Percentiles rank a stretch among this genome's conserved stretches.
Evolutionary conservation across 192 early-diverging fungal species (phyloP).

Genomic region (Kappamyces sp.): DNA sequence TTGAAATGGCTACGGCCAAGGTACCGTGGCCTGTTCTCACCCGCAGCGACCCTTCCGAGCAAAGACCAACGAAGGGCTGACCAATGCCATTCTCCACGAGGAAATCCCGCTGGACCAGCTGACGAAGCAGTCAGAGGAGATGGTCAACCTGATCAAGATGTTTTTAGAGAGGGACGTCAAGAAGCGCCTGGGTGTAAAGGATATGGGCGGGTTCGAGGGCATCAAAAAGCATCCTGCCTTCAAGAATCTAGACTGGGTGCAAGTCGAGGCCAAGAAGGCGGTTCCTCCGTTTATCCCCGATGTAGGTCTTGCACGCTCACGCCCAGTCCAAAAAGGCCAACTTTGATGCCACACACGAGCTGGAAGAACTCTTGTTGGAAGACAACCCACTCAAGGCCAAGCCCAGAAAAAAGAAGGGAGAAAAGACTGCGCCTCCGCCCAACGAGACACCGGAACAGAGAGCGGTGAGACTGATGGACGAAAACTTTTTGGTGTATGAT

Average conservation of each 20-base stretch:
- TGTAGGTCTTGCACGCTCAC: constrained; percentile 40
- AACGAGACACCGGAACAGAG: constrained; percentile 23
- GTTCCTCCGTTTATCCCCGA: constrained; percentile 80
- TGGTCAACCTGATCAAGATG: constrained; percentile 24
- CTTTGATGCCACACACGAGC: constrained; percentile 92
- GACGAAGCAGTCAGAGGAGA: constrained; percentile 6
- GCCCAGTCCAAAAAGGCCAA: constrained; percentile 77
- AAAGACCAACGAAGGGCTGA: constrained; percentile 67
- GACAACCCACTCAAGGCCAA: constrained; percentile 86
- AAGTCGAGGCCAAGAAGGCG: constrained; percentile 63
- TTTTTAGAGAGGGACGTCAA: constrained; percentile 69
- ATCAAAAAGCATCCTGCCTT: constrained; percentile 80
- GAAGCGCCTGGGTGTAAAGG: constrained; percentile 70
- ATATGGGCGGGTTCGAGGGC: constrained; percentile 59
- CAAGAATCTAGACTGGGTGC: constrained; percentile 65
- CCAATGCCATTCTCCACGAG: constrained; percentile 63
- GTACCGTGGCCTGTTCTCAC: constrained; percentile 30
- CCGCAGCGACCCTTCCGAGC: constrained; percentile 71
- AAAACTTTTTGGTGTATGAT: constrained; percentile 70
- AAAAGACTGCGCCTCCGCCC: constrained; percentile 12
- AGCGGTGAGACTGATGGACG: constrained; percentile 68
- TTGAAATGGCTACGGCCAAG: constrained; percentile 70
- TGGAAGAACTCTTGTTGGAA: constrained; percentile 95
- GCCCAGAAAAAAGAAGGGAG: constrained; percentile 53
- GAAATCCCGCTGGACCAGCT: constrained; percentile 43